These are phyloP conservation scores for Nicotiana paniculata DNA, from an alignment of 257 asterid genomes.

Conservation along the genomic window DNA sequence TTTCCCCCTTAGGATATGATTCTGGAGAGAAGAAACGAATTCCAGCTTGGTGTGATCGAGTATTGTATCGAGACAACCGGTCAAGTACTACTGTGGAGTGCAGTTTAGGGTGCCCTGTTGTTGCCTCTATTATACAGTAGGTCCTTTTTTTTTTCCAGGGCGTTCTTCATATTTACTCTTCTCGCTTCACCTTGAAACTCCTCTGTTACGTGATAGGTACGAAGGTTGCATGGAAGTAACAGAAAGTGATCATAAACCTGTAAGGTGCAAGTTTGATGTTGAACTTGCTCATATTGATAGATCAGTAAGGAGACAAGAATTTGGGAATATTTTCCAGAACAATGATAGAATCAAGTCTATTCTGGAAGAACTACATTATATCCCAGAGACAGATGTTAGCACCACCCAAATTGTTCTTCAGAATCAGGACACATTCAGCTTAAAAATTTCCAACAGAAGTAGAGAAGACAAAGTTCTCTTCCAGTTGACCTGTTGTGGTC, in stretches of 20 bases:
- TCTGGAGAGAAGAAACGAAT: conserved; percentile 96
- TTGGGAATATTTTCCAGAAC: conserved; percentile 58
- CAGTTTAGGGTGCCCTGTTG: conserved; percentile 86
- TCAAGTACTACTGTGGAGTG: conserved; percentile 54
- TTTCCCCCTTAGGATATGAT: conserved; percentile 62
- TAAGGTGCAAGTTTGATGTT: conserved; percentile 70
- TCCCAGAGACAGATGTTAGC: conserved; percentile 61
- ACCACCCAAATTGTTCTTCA: conserved; percentile 47
- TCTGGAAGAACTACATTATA: conserved; percentile 46
- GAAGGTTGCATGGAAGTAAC: conserved; percentile 93
- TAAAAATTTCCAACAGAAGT: conserved; percentile 66
- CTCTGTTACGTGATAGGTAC: conserved; percentile 40
- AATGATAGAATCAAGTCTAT: conserved; percentile 33
- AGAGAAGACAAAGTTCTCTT: conserved; percentile 48
- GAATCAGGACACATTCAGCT: conserved; percentile 56
- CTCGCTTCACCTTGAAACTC: background rate
- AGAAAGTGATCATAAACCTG: conserved; percentile 96
- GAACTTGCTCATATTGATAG: conserved; percentile 80
- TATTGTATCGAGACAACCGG: conserved; percentile 73
- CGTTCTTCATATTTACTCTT: background rate
- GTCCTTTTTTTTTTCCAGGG: conserved; percentile 16
- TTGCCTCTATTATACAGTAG: conserved; percentile 70
- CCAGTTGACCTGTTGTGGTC: conserved; percentile 70
- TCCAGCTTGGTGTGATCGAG: conserved; percentile 97
- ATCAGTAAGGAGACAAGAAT: conserved; percentile 71